These are phyloP conservation scores for Tulasnella sp. DNA, from an alignment of 768 basidiomycete genomes.

Conservation along the genomic window DNA sequence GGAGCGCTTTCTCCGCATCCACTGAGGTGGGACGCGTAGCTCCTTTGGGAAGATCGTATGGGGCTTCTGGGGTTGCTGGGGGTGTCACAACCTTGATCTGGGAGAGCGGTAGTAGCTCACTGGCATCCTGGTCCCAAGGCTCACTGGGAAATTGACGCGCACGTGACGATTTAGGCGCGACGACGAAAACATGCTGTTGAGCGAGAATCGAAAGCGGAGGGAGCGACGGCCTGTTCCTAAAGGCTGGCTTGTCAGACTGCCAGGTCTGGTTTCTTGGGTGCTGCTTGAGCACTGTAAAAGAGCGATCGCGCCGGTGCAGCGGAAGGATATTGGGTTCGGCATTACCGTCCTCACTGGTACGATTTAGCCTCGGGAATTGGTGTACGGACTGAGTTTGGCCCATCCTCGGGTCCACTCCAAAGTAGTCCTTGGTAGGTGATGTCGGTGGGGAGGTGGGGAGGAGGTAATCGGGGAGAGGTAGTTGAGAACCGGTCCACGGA, in stretches of 20 bases:
- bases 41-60: too few relatives aligned
- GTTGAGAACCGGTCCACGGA: not conserved
- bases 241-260: slow-evolving; percentile 9
- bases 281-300: not conserved
- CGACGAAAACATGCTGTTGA: slow-evolving; percentile 12
- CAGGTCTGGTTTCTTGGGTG: slow-evolving; percentile 9
- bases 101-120: not conserved
- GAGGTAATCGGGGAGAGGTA: not conserved
- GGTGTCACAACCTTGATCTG: not conserved
- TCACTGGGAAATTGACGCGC: slow-evolving; percentile 13
- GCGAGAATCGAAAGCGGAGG: slow-evolving; percentile 11
- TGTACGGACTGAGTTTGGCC: not conserved
- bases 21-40: too few relatives aligned
- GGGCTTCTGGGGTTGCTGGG: too few relatives aligned
- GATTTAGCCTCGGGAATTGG: not conserved
- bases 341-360: not conserved
- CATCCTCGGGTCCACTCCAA: not conserved
- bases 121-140: slow-evolving; percentile 14
- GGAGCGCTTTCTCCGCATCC: too few relatives aligned
- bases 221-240: slow-evolving; percentile 3
- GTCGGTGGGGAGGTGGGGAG: not conserved
- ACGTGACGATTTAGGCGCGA: slow-evolving; percentile 11
- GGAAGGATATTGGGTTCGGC: slow-evolving; percentile 3
- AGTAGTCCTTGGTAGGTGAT: not conserved
- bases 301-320: slow-evolving; percentile 3